Conservation (phyloP, 129 eudicot species). For the Flaveria trinervia region DNA sequence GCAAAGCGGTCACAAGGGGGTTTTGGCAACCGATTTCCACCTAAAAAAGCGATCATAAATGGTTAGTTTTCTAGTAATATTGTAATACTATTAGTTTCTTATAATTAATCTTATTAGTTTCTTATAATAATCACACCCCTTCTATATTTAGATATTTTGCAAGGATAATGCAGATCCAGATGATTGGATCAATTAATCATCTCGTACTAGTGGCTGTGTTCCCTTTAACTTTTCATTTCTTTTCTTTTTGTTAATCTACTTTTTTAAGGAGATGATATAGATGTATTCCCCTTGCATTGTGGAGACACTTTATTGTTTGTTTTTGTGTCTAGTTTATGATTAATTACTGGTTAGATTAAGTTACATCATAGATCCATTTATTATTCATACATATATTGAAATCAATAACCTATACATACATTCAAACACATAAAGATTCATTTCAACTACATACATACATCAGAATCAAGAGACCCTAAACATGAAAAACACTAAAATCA, state of each 20-base stretch:
- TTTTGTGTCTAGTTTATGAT: background rate
- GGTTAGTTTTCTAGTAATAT: too few species aligned
- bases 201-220: conserved; percentile 9
- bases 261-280: conserved; percentile 6
- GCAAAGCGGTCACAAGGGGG: too few species aligned
- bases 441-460: too few species aligned
- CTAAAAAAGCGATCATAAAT: too few species aligned
- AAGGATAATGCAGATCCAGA: conserved; percentile 13
- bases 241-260: conserved; percentile 7
- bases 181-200: conserved; percentile 8
- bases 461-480: too few species aligned
- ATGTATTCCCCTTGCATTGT: conserved; percentile 11
- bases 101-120: too few species aligned
- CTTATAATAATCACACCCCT: background rate
- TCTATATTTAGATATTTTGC: conserved; percentile 2
- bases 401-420: too few species aligned
- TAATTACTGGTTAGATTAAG: background rate
- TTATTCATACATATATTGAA: background rate
- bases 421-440: too few species aligned
- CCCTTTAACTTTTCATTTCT: conserved; percentile 6
- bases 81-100: too few species aligned
- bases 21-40: too few species aligned
- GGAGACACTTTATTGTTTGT: conserved; percentile 15
- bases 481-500: too few species aligned
- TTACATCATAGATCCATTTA: background rate